Evolutionary conservation across 371 early-diverging fungal genomes (phyloP).

Genomic region (Rhizopus delemar): DNA sequence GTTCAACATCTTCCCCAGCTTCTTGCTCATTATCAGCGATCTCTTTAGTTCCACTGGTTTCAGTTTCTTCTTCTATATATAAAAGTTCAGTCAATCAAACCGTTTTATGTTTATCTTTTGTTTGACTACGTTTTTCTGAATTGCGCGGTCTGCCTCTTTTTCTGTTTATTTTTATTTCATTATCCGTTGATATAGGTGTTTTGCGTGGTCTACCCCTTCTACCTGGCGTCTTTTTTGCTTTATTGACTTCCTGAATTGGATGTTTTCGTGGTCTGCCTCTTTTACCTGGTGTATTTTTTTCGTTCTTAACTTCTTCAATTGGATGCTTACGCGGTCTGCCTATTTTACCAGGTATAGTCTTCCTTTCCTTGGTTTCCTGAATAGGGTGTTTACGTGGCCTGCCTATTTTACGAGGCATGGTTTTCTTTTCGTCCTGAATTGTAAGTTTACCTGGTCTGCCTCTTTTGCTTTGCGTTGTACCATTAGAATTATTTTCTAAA

Average conservation of each 20-base stretch:
- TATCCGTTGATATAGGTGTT: not conserved
- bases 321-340: slow-evolving; percentile 5
- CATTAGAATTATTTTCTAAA: too few species aligned
- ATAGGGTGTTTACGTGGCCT: slow-evolving; percentile 2
- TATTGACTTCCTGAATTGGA: not conserved
- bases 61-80: not conserved
- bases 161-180: too few species aligned
- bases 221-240: not conserved
- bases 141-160: too few species aligned
- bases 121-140: too few species aligned
- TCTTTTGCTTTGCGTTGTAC: not conserved
- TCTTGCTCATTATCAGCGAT: not conserved
- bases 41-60: not conserved
- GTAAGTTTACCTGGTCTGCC: slow-evolving; percentile 1
- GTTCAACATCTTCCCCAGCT: not conserved
- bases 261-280: slow-evolving; percentile 8
- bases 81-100: not conserved
- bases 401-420: not conserved
- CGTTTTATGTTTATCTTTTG: not conserved
- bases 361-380: not conserved
- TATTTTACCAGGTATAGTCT: not conserved
- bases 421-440: not conserved
- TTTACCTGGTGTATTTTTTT: not conserved
- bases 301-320: not conserved
- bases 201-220: not conserved